A percentile compares a stretch with the other conserved stretches of the same genome.
Conservation (phyloP, 805 yeast species). For the Zygosaccharomyces pseudorouxii region DNA sequence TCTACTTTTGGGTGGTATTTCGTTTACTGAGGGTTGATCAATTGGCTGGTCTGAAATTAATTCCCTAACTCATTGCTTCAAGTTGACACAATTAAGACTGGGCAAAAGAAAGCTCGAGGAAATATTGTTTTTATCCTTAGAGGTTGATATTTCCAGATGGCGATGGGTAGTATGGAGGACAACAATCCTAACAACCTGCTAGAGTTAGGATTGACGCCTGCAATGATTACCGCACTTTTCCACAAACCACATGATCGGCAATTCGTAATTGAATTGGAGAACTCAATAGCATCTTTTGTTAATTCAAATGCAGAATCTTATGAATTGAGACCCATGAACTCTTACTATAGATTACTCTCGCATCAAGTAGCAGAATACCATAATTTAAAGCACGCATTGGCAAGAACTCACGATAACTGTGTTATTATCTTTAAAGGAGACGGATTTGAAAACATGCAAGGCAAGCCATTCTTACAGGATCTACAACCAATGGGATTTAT, state of each 20-base stretch:
- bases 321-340: slow-evolving; percentile 54
- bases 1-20: neutral
- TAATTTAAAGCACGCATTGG: slow-evolving; percentile 50
- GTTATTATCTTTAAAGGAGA: slow-evolving; percentile 40
- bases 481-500: slow-evolving; percentile 15
- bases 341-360: slow-evolving; percentile 60
- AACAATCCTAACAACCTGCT: neutral
- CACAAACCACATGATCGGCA: slow-evolving; percentile 43
- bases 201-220: slow-evolving; percentile 26
- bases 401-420: slow-evolving; percentile 47
- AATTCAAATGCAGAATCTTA: slow-evolving; percentile 38
- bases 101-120: neutral
- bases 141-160: neutral
- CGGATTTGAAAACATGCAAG: slow-evolving; percentile 16
- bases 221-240: slow-evolving; percentile 39
- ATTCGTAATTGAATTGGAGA: slow-evolving; percentile 48
- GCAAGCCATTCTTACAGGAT: slow-evolving; percentile 20
- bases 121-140: no score
- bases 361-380: slow-evolving; percentile 71
- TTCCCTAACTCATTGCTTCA: neutral
- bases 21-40: neutral
- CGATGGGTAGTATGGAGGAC: neutral
- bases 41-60: neutral
- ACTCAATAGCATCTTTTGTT: slow-evolving; percentile 44
- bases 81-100: neutral